These are phyloP conservation scores for Microdochium nivale DNA, from an alignment of 2,329 filamentous ascomycete species.

Conservation along the genomic window DNA sequence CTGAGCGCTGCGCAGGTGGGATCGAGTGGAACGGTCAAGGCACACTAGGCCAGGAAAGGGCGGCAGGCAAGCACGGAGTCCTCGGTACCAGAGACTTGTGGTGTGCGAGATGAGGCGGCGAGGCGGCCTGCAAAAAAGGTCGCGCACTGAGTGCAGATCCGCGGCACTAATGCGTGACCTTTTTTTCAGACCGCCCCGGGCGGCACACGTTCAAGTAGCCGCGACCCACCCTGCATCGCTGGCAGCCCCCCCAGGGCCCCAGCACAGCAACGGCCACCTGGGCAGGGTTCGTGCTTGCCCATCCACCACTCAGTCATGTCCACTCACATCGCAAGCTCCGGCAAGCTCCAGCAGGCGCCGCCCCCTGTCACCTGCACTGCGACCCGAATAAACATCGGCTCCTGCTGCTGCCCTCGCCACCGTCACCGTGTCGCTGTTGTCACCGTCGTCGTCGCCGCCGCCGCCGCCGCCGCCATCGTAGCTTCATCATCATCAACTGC, in stretches of 20 bases:
- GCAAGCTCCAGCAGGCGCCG: not conserved
- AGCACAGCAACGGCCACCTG: slow-evolving; percentile 1
- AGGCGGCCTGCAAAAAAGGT: no score
- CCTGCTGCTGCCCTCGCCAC: not conserved
- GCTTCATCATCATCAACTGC: not conserved
- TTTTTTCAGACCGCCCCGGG: no score
- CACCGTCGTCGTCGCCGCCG: not conserved
- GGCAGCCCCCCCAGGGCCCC: not conserved
- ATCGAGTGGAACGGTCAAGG: no score
- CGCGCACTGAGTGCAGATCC: no score
- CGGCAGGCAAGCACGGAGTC: not conserved
- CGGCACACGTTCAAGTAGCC: not conserved
- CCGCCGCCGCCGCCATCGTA: not conserved
- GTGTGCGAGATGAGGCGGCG: not conserved
- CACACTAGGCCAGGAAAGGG: not conserved
- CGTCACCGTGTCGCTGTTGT: not conserved
- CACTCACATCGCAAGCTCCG: not conserved
- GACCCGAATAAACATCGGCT: not conserved
- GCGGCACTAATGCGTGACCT: no score
- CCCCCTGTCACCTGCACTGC: not conserved
- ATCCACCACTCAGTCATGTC: no score
- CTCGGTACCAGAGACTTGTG: not conserved
- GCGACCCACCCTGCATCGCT: not conserved
- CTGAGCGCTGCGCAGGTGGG: no score
- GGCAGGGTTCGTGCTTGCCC: not conserved